These are phyloP conservation scores for Candida vaughaniae DNA, from an alignment of 805 yeast genomes.

Conservation along the genomic window DNA sequence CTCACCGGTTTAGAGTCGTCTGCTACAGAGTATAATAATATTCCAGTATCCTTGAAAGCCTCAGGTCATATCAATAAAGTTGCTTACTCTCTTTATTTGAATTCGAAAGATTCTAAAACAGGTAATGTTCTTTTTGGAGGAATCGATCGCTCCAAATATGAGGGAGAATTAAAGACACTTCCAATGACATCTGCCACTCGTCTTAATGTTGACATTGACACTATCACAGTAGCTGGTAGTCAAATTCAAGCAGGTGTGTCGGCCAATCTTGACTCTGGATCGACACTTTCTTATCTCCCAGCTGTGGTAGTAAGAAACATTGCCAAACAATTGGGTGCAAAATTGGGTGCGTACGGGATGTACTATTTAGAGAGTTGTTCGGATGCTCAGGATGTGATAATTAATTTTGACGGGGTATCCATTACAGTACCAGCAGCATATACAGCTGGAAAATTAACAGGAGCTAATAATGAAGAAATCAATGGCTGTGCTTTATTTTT, in stretches of 20 bases:
- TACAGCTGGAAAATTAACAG: too few species aligned
- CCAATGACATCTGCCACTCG: too few species aligned
- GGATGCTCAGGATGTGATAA: not conserved
- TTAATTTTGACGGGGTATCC: not conserved
- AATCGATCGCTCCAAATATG: conserved; percentile 38
- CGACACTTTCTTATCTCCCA: conserved; percentile 43
- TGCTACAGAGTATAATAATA: conserved; percentile 22
- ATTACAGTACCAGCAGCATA: not conserved
- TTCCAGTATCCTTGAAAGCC: conserved; percentile 29
- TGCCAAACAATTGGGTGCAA: conserved; percentile 44
- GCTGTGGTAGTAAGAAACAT: conserved; percentile 25
- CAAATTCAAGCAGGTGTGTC: too few species aligned
- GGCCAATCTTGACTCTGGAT: conserved; percentile 38
- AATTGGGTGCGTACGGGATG: conserved; percentile 1
- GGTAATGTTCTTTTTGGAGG: conserved; percentile 43
- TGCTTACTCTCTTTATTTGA: conserved; percentile 32
- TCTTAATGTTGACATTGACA: too few species aligned
- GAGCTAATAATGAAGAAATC: too few species aligned
- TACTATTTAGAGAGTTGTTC: conserved; percentile 5
- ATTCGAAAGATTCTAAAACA: conserved; percentile 17
- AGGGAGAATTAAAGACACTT: conserved; percentile 16
- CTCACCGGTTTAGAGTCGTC: conserved; percentile 55
- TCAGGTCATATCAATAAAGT: conserved; percentile 30
- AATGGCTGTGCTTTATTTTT: not conserved
- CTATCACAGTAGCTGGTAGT: too few species aligned